Conservation (phyloP, 257 asterid genomes). For the Lavandula angustifolia region DNA sequence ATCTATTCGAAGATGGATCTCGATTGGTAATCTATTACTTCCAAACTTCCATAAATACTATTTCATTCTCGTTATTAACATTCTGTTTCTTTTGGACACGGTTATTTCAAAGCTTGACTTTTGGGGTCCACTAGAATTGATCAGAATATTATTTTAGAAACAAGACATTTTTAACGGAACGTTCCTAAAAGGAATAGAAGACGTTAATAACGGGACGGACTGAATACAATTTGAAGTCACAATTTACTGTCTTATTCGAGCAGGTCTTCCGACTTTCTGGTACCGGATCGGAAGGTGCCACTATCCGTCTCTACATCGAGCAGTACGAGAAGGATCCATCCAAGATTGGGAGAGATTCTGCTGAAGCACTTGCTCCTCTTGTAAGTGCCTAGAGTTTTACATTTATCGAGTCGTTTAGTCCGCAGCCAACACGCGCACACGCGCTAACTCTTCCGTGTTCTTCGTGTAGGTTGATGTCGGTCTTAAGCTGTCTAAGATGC, state of each 20-base stretch:
- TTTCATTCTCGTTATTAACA: background rate
- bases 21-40: slow-evolving; percentile 69
- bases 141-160: too few relatives aligned
- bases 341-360: slow-evolving; percentile 81
- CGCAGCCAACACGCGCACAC: too few relatives aligned
- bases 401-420: background rate
- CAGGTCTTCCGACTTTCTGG: slow-evolving; percentile 99
- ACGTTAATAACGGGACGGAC: too few relatives aligned
- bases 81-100: too few relatives aligned
- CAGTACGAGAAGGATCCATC: slow-evolving; percentile 87
- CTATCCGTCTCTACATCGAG: slow-evolving; percentile 92
- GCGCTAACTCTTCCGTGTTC: background rate
- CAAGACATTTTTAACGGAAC: too few relatives aligned
- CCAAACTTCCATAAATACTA: slow-evolving; percentile 2
- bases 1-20: slow-evolving; percentile 88
- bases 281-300: slow-evolving; percentile 99
- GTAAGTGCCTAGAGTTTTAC: slow-evolving; percentile 35
- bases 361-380: slow-evolving; percentile 88
- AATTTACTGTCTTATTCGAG: slow-evolving; percentile 7
- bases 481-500: slow-evolving; percentile 86
- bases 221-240: too few relatives aligned
- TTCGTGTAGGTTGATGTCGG: slow-evolving; percentile 80
- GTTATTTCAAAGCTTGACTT: too few relatives aligned
- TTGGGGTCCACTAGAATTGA: too few relatives aligned
- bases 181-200: too few relatives aligned